Conservation (phyloP, 331 rosid genomes). For the Telfairia occidentalis region DNA sequence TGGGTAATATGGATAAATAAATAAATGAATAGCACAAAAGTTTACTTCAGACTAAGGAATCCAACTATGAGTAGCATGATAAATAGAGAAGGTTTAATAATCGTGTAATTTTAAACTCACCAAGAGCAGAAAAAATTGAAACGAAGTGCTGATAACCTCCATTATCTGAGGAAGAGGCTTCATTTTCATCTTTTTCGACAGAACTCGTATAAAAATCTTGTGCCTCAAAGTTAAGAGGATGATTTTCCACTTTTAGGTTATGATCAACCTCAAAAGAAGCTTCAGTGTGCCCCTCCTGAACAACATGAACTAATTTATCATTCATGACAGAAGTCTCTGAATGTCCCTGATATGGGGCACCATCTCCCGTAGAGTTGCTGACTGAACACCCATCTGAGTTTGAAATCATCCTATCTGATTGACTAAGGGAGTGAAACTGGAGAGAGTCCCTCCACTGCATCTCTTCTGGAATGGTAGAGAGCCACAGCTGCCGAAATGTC, state of each 20-base stretch:
- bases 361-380: constrained; percentile 35
- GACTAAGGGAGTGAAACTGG: constrained; percentile 22
- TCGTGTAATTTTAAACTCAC: constrained; percentile 30
- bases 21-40: background rate
- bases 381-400: constrained; percentile 30
- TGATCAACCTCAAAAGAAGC: constrained; percentile 24
- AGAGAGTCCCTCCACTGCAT: constrained; percentile 44
- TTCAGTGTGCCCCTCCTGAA: constrained; percentile 9
- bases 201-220: constrained; percentile 34
- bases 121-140: constrained; percentile 35
- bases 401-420: constrained; percentile 18
- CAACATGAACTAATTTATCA: constrained; percentile 16
- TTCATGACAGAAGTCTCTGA: constrained; percentile 60
- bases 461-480: constrained; percentile 49
- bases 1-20: background rate
- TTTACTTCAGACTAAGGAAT: background rate
- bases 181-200: constrained; percentile 31
- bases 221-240: constrained; percentile 24
- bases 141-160: constrained; percentile 23
- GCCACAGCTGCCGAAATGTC: constrained; percentile 58
- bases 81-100: constrained; percentile 4
- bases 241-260: constrained; percentile 21
- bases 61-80: background rate
- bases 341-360: constrained; percentile 18
- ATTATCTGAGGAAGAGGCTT: constrained; percentile 15